phyloP scores from a whole-genome alignment of 2,329 filamentous ascomycete species.

The Aspergillus caelatus region DNA sequence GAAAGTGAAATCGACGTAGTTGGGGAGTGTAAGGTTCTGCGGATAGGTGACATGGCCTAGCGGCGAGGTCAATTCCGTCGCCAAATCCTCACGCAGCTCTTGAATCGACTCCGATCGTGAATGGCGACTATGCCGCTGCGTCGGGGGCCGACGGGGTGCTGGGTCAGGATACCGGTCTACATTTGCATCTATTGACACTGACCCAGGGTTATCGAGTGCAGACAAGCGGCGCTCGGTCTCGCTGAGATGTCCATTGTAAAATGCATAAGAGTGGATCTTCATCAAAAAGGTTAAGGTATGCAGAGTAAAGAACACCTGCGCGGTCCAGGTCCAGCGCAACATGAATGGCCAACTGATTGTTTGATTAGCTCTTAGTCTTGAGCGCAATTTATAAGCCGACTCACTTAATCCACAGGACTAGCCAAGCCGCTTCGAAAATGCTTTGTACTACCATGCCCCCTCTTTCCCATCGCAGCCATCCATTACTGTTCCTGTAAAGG shows the following conservation, averaged over 20 bases:
- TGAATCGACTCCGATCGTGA: constrained; percentile 58
- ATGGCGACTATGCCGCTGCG: constrained; percentile 18
- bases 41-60: constrained; percentile 90
- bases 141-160: constrained; percentile 33
- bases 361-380: constrained; percentile 22
- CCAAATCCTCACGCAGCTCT: constrained; percentile 80
- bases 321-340: constrained; percentile 92
- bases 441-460: constrained; percentile 84
- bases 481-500: constrained; percentile 61
- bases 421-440: constrained; percentile 77
- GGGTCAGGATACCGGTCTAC: constrained; percentile 71
- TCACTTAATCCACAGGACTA: constrained; percentile 75
- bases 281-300: constrained; percentile 91
- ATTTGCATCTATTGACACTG: constrained; percentile 65
- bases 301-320: constrained; percentile 90
- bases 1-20: constrained; percentile 84
- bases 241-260: constrained; percentile 94
- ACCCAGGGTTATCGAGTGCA: constrained; percentile 77
- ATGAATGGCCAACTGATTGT: constrained; percentile 70
- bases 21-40: constrained; percentile 77
- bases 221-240: constrained; percentile 81
- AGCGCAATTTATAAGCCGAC: constrained; percentile 24
- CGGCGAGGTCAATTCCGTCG: constrained; percentile 86
- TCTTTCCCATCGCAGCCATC: constrained; percentile 69
- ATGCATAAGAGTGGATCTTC: constrained; percentile 99